Evolutionary conservation across 495 filamentous ascomycete genomes (phyloP), one percentile per base, ranked within the genome.

Genomic region (Rostrohypoxylon terebratum): DNA sequence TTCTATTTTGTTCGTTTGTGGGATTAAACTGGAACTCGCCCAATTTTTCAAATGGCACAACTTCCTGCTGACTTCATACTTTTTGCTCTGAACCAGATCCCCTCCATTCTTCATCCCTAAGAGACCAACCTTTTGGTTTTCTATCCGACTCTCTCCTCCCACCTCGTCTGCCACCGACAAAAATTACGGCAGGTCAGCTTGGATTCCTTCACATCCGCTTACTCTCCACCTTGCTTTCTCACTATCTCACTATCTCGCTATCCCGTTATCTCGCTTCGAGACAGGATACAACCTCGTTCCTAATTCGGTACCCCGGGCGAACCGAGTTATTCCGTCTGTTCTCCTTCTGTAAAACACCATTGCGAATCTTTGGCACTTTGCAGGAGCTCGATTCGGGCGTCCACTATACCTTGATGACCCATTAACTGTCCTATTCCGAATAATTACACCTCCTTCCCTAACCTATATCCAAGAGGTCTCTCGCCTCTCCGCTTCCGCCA

Each of bases 331-430:
- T 38, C 53, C 34, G 48, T 28, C 23, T 54, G 33, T 20, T 55
- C 63, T 33, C 23, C n/a, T 40, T 31, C 16, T 36, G 21, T 55
- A 20, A 58, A 33, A 36, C 69, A 72, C 63, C 50, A 76, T 75
- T 73, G 66, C 74, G 58, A 60, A 66, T 69, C 66, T 71, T 44
- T 55, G 68, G 66, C 64, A 65, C 34, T 73, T 62, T 53, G 66
- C 59, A 66, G 68, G 71, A 68, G 71, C 74, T 72, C 76, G 74
- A 73, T 55, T 53, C 60, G 76, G 74, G 72, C 72, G 60, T 60
- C 69, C 63, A 21, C 21, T 72, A 11, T 77, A 61, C 59, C 75
- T 78, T 69, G 64, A 73, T 75, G 76, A 74, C 47, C 76, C 76
- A 4, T 38, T 76, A 66, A 57, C 48, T 16, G 51, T 71, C 55